A percentile compares a stretch with the other conserved stretches of the same genome.
Conservation (phyloP, 1,139 yeast species). For the Magnusiomyces magnusii region DNA sequence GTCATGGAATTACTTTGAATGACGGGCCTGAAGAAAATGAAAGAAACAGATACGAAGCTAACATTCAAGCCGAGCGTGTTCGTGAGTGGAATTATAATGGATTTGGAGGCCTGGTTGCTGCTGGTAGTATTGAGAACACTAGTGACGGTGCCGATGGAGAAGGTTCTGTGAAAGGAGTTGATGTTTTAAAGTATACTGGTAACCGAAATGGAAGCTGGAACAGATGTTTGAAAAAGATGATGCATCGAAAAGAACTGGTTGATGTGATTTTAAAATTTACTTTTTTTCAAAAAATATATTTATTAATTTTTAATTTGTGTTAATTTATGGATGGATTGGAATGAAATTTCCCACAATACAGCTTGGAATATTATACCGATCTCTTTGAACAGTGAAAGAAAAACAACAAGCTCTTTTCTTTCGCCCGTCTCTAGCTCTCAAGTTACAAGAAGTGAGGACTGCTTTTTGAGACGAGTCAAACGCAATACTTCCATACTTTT, state of each 20-base stretch:
- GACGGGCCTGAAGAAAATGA: neutral
- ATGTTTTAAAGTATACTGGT: no score
- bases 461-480: conserved; percentile 96
- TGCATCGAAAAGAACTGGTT: no score
- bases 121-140: no score
- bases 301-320: neutral
- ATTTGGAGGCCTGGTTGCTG: no score
- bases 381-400: conserved; percentile 89
- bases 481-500: conserved; percentile 93
- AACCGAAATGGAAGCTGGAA: no score
- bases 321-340: conserved; percentile 49
- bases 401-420: conserved; percentile 84
- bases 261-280: no score
- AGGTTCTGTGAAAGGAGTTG: no score
- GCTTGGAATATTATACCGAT: conserved; percentile 89
- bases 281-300: neutral
- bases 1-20: neutral
- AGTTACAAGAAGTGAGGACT: conserved; percentile 82
- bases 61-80: no score
- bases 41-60: neutral
- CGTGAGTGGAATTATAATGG: no score
- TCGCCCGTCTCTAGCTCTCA: conserved; percentile 77
- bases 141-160: no score
- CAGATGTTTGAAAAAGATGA: no score
- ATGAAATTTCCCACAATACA: conserved; percentile 96